Evolutionary conservation across 2,329 filamentous ascomycete species (phyloP), one percentile per base, ranked within the genome.

Genomic region (Alternaria angustiovoidea): DNA sequence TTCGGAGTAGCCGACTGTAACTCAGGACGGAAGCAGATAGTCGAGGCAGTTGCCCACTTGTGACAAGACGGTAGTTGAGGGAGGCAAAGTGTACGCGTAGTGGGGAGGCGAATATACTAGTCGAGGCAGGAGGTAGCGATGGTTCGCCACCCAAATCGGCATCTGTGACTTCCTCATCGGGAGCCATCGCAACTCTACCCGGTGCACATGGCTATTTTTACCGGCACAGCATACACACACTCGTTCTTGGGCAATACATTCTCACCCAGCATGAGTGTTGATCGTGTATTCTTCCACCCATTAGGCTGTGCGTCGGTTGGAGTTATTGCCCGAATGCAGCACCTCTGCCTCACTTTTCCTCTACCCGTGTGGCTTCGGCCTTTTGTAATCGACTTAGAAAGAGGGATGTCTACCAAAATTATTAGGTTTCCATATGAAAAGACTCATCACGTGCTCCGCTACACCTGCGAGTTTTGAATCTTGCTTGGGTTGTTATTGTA

Each of bases 101-200:
- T 51, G 44, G 42, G 41, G 61, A 49, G 61, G 62, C 59, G 52
- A 64, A 55, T 14, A 39, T 30, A 30, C 43, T 54, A 12, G 44
- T 54, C n/a, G 34, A 20, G 42, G 30, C 52, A 42, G 57, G 54
- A 52, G 7, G 39, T 53, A 51, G 54, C 57, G 61, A 56, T 34
- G 36, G 32, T 63, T 68, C 36, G 65, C 65, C 65, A 66, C 65
- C 55, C 16, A 12, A 54, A 64, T 65, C 65, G 54, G 56, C 65
- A 64, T 24, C 39, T n/a, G 22, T 20, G 14, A 34, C 54, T 66
- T 28, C 64, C 59, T 18, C 36, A 60, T 65, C 53, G 48, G 64
- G 64, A 54, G 34, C 9, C 43, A 59, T 54, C 42, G 52, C 44
- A 54, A 54, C 57, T 57, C 32, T 51, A 30, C 46, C 28, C 43